These are phyloP conservation scores for Oxyria digyna DNA, from an alignment of 148 eudicot species.

Conservation along the genomic window DNA sequence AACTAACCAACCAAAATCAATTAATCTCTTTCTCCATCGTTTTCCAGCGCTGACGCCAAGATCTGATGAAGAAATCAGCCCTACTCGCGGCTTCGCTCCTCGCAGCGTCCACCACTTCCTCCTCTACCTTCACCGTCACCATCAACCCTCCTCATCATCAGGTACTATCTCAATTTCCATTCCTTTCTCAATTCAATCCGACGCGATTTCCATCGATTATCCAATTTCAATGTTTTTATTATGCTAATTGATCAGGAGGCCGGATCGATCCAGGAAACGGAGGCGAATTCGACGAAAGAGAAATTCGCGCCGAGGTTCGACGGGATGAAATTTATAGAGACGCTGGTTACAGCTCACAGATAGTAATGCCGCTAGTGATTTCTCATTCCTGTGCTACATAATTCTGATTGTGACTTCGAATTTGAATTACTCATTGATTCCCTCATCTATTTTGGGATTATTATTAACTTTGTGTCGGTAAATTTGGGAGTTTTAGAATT, in stretches of 20 bases:
- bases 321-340: constrained; percentile 34
- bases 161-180: not conserved
- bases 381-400: not conserved
- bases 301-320: constrained; percentile 39
- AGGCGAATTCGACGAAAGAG: constrained; percentile 13
- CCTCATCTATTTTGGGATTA: not conserved
- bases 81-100: not conserved
- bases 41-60: not conserved
- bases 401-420: not conserved
- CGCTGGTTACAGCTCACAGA: constrained; percentile 37
- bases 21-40: not conserved
- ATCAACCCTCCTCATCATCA: constrained; percentile 8
- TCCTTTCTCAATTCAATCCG: not conserved
- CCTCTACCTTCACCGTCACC: not conserved
- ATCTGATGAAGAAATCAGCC: constrained; percentile 5
- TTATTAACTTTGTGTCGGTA: not conserved
- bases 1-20: not conserved
- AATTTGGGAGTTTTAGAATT: not conserved
- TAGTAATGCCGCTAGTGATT: not conserved
- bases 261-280: not conserved
- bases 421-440: not conserved
- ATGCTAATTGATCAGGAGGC: not conserved
- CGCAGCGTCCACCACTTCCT: constrained; percentile 1
- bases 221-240: not conserved
- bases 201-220: not conserved